These are phyloP conservation scores for Quercus dentata DNA, from an alignment of 306 rosid genomes.

Conservation along the genomic window DNA sequence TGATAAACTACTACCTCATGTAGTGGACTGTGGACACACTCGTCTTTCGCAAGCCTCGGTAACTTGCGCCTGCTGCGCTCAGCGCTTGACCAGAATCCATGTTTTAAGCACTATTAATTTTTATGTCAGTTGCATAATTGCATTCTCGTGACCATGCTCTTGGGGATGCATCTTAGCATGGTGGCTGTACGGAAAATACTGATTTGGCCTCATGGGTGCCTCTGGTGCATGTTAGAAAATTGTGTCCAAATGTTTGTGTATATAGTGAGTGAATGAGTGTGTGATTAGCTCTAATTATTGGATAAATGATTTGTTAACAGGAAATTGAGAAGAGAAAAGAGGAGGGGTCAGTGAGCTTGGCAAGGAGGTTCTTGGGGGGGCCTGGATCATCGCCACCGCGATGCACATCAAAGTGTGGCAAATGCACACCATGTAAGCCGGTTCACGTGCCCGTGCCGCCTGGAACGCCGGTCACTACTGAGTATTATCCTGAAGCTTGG, in stretches of 20 bases:
- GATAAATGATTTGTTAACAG: slow-evolving; percentile 8
- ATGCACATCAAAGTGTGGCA: slow-evolving; percentile 73
- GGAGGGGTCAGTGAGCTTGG: slow-evolving; percentile 3
- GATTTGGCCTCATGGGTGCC: neutral
- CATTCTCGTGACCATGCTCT: slow-evolving; percentile 14
- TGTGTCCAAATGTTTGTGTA: neutral
- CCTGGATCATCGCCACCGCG: slow-evolving; percentile 84
- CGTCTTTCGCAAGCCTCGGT: slow-evolving; percentile 17
- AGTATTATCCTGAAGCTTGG: slow-evolving; percentile 98
- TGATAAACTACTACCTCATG: neutral
- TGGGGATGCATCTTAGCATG: neutral
- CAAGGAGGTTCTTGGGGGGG: slow-evolving; percentile 64
- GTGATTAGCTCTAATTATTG: neutral
- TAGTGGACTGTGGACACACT: neutral
- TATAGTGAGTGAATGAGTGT: neutral
- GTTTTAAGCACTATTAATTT: neutral
- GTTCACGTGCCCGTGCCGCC: slow-evolving; percentile 93
- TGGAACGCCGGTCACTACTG: slow-evolving; percentile 76
- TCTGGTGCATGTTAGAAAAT: neutral
- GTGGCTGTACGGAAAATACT: neutral
- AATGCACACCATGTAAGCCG: slow-evolving; percentile 74
- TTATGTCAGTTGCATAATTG: neutral
- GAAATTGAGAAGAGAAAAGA: slow-evolving; percentile 3
- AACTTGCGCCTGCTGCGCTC: slow-evolving; percentile 36
- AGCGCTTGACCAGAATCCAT: slow-evolving; percentile 13